These are phyloP conservation scores for Cladosporium cucumerinum DNA, from an alignment of 2,329 filamentous ascomycete species.

Conservation along the genomic window DNA sequence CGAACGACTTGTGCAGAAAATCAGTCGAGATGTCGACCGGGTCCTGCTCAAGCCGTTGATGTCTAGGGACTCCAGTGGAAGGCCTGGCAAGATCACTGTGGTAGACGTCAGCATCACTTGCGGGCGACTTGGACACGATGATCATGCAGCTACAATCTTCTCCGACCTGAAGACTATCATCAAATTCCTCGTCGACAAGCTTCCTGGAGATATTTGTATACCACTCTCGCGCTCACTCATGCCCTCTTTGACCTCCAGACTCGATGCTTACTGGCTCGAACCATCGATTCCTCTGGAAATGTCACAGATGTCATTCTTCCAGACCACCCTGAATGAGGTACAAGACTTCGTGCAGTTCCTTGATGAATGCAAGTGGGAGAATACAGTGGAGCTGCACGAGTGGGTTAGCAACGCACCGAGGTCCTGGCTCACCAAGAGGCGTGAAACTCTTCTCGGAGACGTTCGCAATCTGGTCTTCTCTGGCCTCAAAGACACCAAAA, in stretches of 20 bases:
- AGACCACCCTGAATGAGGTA: slow-evolving; percentile 64
- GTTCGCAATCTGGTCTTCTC: slow-evolving; percentile 66
- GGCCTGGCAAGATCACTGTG: slow-evolving; percentile 21
- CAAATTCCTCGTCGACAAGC: slow-evolving; percentile 48
- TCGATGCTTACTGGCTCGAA: slow-evolving; percentile 73
- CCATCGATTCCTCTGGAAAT: slow-evolving; percentile 72
- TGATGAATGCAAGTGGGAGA: slow-evolving; percentile 60
- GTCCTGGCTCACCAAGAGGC: slow-evolving; percentile 81
- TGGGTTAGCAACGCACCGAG: slow-evolving; percentile 80
- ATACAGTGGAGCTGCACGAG: slow-evolving; percentile 60
- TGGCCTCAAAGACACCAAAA: slow-evolving; percentile 64
- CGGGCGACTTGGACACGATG: slow-evolving; percentile 22
- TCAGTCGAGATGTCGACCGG: slow-evolving; percentile 30
- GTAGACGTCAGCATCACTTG: slow-evolving; percentile 28
- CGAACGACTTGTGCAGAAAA: slow-evolving; percentile 26
- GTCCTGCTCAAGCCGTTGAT: slow-evolving; percentile 31
- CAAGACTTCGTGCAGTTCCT: slow-evolving; percentile 63
- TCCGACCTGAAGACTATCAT: slow-evolving; percentile 45
- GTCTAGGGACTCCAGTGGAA: slow-evolving; percentile 20
- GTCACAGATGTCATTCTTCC: slow-evolving; percentile 67
- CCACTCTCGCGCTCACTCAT: slow-evolving; percentile 68
- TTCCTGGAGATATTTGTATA: slow-evolving; percentile 48
- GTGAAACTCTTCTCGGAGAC: slow-evolving; percentile 72
- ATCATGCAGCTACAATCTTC: slow-evolving; percentile 35
- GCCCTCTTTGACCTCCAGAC: slow-evolving; percentile 61